Evolutionary conservation across 768 basidiomycete genomes (phyloP).

Genomic region (Mycena crocata): DNA sequence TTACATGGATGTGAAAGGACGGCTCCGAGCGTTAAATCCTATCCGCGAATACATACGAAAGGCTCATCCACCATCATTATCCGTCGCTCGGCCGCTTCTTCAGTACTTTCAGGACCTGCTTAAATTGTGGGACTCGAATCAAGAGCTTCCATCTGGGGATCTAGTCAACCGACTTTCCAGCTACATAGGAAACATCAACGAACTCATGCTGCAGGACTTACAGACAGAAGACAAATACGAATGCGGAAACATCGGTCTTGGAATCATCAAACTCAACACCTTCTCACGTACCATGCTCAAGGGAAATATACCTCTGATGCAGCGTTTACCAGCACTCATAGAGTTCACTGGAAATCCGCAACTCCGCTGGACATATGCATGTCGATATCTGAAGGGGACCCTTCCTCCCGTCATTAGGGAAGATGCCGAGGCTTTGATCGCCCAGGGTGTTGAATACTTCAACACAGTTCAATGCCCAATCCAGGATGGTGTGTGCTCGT

Average conservation of each 20-base stretch:
- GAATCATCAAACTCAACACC: neutral
- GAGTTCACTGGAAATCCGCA: neutral
- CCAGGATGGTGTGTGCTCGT: neutral
- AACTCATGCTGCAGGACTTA: neutral
- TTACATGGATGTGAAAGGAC: neutral
- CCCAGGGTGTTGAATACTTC: neutral
- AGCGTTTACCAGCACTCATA: neutral
- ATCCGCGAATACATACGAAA: conserved; percentile 11
- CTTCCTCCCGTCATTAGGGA: neutral
- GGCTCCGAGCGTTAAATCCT: conserved; percentile 2
- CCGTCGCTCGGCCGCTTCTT: neutral
- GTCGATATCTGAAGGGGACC: neutral
- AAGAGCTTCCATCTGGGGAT: neutral
- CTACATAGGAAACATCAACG: conserved; percentile 9
- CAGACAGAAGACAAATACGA: neutral
- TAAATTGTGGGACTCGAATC: neutral
- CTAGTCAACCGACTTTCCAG: neutral
- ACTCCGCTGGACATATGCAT: conserved; percentile 10
- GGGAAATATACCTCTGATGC: neutral
- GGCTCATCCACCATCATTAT: neutral
- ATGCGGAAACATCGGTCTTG: neutral
- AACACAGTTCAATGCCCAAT: neutral
- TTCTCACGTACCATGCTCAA: neutral
- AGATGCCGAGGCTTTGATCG: conserved; percentile 3
- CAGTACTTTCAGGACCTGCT: conserved; percentile 2